Conservation (phyloP, 2,329 filamentous ascomycete genomes). For the Verticillium dahliae region DNA sequence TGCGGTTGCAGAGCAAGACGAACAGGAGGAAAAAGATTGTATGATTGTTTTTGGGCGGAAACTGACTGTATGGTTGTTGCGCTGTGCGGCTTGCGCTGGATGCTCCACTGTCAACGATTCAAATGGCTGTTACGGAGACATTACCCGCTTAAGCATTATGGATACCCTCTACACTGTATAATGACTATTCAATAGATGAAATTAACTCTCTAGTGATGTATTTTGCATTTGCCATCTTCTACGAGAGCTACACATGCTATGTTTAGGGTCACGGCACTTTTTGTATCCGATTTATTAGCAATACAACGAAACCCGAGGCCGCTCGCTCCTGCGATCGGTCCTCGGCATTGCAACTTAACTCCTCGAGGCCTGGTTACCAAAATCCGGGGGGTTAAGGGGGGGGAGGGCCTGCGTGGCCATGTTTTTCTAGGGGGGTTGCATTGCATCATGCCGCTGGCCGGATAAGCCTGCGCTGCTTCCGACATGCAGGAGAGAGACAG, state of each 20-base stretch:
- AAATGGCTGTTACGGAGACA: neutral
- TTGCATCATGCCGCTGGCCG: neutral
- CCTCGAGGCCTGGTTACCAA: neutral
- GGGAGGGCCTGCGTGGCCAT: neutral
- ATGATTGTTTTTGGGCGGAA: neutral
- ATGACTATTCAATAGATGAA: too few species aligned
- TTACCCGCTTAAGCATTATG: neutral
- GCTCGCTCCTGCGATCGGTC: neutral
- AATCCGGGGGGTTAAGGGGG: neutral
- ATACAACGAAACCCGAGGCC: neutral
- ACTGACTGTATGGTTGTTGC: too few species aligned
- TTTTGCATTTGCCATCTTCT: too few species aligned
- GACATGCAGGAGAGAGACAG: neutral
- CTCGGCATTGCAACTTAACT: neutral
- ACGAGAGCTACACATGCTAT: too few species aligned
- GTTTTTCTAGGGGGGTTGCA: neutral
- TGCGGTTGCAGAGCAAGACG: neutral
- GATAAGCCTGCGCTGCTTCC: neutral
- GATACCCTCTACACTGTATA: conserved; percentile 4
- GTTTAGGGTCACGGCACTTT: too few species aligned
- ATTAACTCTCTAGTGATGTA: too few species aligned
- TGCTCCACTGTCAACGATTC: neutral
- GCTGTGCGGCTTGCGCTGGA: too few species aligned
- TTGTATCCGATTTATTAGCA: neutral
- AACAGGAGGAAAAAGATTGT: neutral